Conservation (phyloP, 257 asterid species). For the Rhazya stricta region DNA sequence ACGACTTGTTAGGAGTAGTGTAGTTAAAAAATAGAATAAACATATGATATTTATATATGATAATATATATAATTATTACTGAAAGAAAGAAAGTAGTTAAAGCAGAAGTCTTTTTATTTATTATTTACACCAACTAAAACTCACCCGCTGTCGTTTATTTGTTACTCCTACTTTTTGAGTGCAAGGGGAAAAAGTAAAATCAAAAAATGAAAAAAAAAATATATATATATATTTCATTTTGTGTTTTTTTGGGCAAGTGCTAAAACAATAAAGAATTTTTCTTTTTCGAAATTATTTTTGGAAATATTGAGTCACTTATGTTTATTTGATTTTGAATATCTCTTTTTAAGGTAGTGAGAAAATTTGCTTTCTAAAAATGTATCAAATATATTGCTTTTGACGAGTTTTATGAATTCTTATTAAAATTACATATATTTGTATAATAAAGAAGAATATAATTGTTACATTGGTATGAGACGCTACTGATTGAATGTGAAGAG, state of each 20-base stretch:
- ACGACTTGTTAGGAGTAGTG: neutral
- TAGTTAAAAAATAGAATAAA: neutral
- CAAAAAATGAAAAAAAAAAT: neutral
- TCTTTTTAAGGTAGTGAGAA: neutral
- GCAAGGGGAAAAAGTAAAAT: neutral
- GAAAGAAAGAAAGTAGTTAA: neutral
- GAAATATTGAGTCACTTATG: neutral
- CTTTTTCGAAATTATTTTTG: neutral
- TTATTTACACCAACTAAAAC: conserved; percentile 4
- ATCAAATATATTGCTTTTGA: neutral
- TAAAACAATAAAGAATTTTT: no score
- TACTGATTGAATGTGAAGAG: conserved; percentile 10
- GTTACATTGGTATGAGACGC: neutral
- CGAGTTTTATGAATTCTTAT: no score
- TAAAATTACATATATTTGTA: neutral
- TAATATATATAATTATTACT: conserved; percentile 7
- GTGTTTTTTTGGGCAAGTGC: neutral
- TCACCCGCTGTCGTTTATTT: conserved; percentile 5
- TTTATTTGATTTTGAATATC: neutral
- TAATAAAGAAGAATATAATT: neutral
- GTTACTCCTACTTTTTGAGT: neutral
- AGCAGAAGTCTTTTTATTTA: neutral
- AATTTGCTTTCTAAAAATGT: neutral
- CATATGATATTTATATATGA: neutral
- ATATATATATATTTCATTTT: neutral